Evolutionary conservation across 2,329 filamentous ascomycete genomes (phyloP).

Genomic region (Neurospora crassa): DNA sequence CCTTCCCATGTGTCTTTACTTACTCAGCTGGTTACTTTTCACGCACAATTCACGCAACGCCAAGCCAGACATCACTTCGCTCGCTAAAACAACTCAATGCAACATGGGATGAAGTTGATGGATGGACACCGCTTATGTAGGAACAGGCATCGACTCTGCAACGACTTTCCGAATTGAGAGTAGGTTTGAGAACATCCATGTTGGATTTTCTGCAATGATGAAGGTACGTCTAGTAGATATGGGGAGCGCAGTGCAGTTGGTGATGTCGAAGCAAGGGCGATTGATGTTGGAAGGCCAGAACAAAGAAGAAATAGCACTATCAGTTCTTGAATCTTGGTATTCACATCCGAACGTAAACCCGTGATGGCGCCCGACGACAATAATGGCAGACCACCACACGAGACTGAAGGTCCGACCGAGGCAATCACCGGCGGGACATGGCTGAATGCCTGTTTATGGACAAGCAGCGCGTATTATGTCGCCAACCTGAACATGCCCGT

Average conservation of each 20-base stretch:
- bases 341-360: background rate
- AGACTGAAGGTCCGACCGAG: background rate
- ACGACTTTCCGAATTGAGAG: background rate
- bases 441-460: background rate
- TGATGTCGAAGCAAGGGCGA: background rate
- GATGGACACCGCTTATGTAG: background rate
- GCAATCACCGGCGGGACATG: background rate
- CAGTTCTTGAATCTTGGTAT: background rate
- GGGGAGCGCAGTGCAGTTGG: background rate
- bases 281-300: background rate
- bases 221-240: too few species aligned
- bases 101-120: background rate
- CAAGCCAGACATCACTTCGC: background rate
- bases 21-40: constrained; percentile 14
- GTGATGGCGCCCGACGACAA: background rate
- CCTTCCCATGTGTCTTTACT: background rate
- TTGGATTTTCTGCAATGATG: too few species aligned
- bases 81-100: background rate
- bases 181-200: background rate
- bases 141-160: background rate
- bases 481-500: background rate
- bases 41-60: constrained; percentile 17
- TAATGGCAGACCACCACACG: background rate
- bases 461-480: background rate
- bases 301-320: background rate